Evolutionary conservation across 2,329 filamentous ascomycete species (phyloP).

Genomic region (Cercospora zeina): DNA sequence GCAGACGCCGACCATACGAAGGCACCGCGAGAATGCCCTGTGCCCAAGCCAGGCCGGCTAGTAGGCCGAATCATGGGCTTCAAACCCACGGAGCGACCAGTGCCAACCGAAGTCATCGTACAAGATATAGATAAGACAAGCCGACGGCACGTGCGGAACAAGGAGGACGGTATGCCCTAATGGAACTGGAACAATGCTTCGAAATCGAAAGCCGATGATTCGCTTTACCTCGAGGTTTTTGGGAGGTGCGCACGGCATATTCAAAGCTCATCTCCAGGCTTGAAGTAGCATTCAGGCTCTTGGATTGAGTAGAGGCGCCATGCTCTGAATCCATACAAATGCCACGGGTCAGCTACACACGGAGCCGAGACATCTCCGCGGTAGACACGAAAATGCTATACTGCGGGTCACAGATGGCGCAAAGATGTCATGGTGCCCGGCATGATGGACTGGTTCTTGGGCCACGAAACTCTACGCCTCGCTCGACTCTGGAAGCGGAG

Average conservation of each 20-base stretch:
- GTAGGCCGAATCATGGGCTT: conserved; percentile 76
- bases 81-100: conserved; percentile 42
- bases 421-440: too few relatives aligned
- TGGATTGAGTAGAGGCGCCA: neutral
- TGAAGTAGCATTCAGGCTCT: neutral
- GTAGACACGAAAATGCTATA: too few relatives aligned
- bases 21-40: conserved; percentile 73
- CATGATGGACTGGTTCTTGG: too few relatives aligned
- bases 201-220: neutral
- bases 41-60: conserved; percentile 83
- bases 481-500: too few relatives aligned
- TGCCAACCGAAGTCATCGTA: conserved; percentile 35
- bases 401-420: too few relatives aligned
- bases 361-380: too few relatives aligned
- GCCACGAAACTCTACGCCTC: too few relatives aligned
- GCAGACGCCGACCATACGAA: conserved; percentile 24
- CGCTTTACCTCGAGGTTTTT: neutral
- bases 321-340: too few relatives aligned
- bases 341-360: too few relatives aligned
- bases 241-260: neutral
- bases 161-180: neutral
- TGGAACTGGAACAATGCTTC: neutral
- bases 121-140: conserved; percentile 28
- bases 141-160: neutral
- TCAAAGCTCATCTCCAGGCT: too few relatives aligned